These are phyloP conservation scores for Pinus albicaulis DNA, from an alignment of 75 land plant genomes.

Conservation along the genomic window DNA sequence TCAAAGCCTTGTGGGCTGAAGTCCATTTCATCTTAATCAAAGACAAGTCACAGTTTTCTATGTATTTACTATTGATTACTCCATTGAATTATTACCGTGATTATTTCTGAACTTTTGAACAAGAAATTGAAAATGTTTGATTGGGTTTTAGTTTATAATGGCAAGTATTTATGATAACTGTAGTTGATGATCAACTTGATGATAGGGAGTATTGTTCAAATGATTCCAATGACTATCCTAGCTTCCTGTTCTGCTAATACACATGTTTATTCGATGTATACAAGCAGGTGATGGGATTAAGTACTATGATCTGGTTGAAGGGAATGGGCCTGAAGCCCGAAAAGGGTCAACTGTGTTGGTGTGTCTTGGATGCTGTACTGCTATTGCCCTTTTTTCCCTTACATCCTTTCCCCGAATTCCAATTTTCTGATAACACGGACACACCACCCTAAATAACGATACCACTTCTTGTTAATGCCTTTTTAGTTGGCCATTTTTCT, in stretches of 20 bases:
- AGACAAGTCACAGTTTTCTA: no score
- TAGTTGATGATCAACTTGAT: not conserved
- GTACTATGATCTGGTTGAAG: conserved; percentile 81
- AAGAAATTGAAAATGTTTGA: not conserved
- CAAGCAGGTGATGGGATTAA: conserved; percentile 83
- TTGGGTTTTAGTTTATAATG: not conserved
- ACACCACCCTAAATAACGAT: not conserved
- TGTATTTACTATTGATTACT: not conserved
- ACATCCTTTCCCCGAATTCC: not conserved
- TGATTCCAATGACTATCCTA: not conserved
- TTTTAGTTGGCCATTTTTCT: not conserved
- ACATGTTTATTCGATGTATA: not conserved
- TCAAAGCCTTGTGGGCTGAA: not conserved
- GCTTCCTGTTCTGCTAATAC: not conserved
- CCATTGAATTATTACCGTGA: not conserved
- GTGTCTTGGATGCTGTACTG: conserved; percentile 13
- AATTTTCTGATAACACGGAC: conserved; percentile 1
- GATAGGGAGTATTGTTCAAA: not conserved
- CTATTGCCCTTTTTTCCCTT: not conserved
- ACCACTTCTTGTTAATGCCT: not conserved
- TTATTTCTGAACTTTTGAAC: no score
- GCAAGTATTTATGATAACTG: not conserved
- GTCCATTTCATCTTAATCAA: no score
- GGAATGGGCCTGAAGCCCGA: conserved; percentile 75
- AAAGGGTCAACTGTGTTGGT: conserved; percentile 86